Percentiles rank a stretch among this genome's conserved stretches.
These are phyloP conservation scores for Xanthoconium separans DNA, from an alignment of 1,284 basidiomycete species.

Conservation along the genomic window DNA sequence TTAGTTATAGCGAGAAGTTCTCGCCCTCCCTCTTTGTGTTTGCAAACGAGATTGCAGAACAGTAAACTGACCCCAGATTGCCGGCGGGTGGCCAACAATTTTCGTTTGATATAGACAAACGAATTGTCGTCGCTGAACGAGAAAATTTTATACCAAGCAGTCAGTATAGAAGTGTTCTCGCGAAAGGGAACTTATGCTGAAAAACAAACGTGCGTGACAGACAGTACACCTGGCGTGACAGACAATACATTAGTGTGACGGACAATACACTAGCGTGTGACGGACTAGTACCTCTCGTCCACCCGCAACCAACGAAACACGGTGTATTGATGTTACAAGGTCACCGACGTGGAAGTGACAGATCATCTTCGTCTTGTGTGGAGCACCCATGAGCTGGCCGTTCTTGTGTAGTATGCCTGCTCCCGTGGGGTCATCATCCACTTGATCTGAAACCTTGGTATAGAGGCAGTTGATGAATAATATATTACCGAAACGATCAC, in stretches of 20 bases:
- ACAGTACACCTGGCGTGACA: too few species aligned
- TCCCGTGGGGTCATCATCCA: conserved; percentile 97
- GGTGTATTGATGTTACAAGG: conserved; percentile 88
- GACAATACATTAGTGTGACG: too few species aligned
- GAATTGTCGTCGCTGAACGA: conserved; percentile 69
- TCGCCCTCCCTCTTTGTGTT: conserved; percentile 46
- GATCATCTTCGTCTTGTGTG: conserved; percentile 89
- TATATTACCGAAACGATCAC: conserved; percentile 96
- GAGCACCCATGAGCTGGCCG: conserved; percentile 90
- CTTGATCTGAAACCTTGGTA: conserved; percentile 78
- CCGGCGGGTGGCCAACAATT: conserved; percentile 58
- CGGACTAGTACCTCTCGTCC: conserved; percentile 94
- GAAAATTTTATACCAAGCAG: conserved; percentile 45
- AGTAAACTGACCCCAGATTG: conserved; percentile 66
- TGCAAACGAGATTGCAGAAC: conserved; percentile 65
- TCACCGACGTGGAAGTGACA: conserved; percentile 95
- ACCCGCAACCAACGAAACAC: conserved; percentile 89
- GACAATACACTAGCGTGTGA: too few species aligned
- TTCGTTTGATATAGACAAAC: conserved; percentile 67
- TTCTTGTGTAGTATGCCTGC: conserved; percentile 97
- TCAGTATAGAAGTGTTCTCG: conserved; percentile 2
- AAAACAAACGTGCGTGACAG: too few species aligned
- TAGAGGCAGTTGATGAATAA: conserved; percentile 94
- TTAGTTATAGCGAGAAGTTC: too few species aligned
- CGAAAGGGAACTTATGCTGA: conserved; percentile 38